A percentile compares a stretch with the other conserved stretches of the same genome.
phyloP scores from a whole-genome alignment of 2,329 filamentous ascomycete species.

The Pyrenochaeta sp. region DNA sequence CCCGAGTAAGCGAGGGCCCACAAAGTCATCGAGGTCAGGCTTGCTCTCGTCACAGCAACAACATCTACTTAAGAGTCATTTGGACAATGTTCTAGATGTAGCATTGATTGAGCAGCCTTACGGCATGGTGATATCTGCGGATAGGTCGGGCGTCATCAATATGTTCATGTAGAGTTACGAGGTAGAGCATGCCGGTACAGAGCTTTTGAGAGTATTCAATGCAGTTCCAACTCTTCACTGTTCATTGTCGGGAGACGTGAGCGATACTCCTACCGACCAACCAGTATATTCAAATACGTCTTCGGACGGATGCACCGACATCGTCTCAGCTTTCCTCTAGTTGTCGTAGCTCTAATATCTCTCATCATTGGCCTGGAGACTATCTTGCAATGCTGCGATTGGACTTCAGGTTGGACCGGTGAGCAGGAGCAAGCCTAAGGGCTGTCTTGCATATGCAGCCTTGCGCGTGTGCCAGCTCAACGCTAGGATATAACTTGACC shows the following conservation, averaged over 20 bases:
- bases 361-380: not conserved
- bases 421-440: conserved; percentile 17
- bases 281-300: too few relatives aligned
- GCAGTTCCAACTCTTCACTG: too few relatives aligned
- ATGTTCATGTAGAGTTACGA: conserved; percentile 74
- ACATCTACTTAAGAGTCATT: conserved; percentile 81
- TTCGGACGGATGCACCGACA: too few relatives aligned
- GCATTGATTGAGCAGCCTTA: conserved; percentile 89
- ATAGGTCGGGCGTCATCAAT: conserved; percentile 88
- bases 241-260: too few relatives aligned
- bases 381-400: conserved; percentile 1
- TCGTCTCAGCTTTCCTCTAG: too few relatives aligned
- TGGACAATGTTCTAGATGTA: conserved; percentile 88
- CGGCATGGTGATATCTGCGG: conserved; percentile 89
- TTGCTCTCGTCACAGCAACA: conserved; percentile 95
- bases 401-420: conserved; percentile 12
- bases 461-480: conserved; percentile 8
- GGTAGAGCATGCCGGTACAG: too few relatives aligned
- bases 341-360: too few relatives aligned
- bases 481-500: conserved; percentile 2
- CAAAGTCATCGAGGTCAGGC: conserved; percentile 72
- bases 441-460: conserved; percentile 17
- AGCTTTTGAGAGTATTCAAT: too few relatives aligned
- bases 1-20: conserved; percentile 45
- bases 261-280: too few relatives aligned